These are phyloP conservation scores for Medicago ruthenica DNA, from an alignment of 306 rosid genomes.

Conservation along the genomic window DNA sequence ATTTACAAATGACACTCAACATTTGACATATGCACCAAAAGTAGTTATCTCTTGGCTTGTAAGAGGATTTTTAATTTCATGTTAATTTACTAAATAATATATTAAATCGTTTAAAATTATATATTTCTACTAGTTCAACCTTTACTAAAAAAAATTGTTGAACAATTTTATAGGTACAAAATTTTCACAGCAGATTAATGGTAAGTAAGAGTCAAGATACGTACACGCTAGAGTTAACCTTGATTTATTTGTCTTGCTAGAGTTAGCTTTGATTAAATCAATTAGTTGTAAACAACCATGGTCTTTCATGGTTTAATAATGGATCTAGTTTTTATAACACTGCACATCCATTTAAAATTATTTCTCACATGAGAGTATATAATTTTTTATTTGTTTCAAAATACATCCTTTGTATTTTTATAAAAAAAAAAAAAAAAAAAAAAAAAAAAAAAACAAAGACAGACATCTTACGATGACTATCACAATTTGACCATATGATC, in stretches of 20 bases:
- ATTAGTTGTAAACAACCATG: not conserved
- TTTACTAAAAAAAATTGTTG: no score
- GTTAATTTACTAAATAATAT: not conserved
- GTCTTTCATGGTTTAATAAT: not conserved
- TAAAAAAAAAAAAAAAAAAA: not conserved
- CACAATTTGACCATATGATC: not conserved
- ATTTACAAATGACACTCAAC: no score
- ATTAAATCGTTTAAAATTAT: not conserved
- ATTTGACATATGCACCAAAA: no score
- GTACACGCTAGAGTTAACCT: not conserved
- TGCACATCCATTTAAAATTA: not conserved
- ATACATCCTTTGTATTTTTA: not conserved
- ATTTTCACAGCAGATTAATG: no score
- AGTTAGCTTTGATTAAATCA: not conserved
- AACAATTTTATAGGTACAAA: not conserved
- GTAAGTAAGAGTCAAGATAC: not conserved
- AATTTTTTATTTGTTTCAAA: not conserved
- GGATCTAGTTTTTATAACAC: not conserved
- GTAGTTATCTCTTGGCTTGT: no score
- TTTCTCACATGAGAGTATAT: not conserved
- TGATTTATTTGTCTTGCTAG: not conserved
- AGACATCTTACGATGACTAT: conserved; percentile 18
- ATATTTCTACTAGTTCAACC: not conserved
- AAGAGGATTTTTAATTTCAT: not conserved
- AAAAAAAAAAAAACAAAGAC: not conserved